Percentiles rank a stretch among this genome's conserved stretches.
Evolutionary conservation across 1,139 yeast species (phyloP).

Genomic region (Yamadazyma sp.): DNA sequence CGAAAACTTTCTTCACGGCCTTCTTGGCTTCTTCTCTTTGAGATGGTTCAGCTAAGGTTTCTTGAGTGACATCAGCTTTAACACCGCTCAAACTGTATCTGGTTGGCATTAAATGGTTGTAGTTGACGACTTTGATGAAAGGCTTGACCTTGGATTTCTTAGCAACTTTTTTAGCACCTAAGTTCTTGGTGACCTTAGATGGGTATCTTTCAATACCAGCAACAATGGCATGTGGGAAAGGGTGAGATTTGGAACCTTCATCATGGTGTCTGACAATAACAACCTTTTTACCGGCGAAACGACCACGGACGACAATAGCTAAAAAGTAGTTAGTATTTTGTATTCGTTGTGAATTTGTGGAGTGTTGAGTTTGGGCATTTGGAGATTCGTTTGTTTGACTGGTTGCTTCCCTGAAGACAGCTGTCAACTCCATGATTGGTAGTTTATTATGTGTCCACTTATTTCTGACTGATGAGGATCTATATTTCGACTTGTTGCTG

Average conservation of each 20-base stretch:
- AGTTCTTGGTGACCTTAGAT: conserved; percentile 91
- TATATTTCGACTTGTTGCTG: too few relatives aligned
- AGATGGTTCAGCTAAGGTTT: conserved; percentile 96
- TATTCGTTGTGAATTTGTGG: background rate
- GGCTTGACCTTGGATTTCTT: conserved; percentile 99
- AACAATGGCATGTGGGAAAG: conserved; percentile 99
- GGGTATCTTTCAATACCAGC: conserved; percentile 99
- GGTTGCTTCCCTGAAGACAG: too few relatives aligned
- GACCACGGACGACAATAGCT: conserved; percentile 99
- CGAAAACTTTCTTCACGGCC: conserved; percentile 98
- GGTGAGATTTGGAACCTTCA: conserved; percentile 98
- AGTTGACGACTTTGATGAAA: conserved; percentile 98
- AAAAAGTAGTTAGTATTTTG: conserved; percentile 43
- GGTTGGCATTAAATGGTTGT: conserved; percentile 99
- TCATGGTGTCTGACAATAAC: conserved; percentile 98
- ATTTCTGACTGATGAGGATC: too few relatives aligned
- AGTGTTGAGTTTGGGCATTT: background rate
- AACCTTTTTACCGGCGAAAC: conserved; percentile 99
- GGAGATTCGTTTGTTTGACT: too few relatives aligned
- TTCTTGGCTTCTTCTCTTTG: conserved; percentile 99
- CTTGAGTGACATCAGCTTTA: conserved; percentile 89
- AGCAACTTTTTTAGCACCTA: conserved; percentile 95
- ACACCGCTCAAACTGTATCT: conserved; percentile 97
- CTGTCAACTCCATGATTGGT: too few relatives aligned
- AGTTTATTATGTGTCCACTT: background rate